Base-by-base conservation (phyloP, 371 early-diverging fungal genomes). In the Mucor sp. region DNA sequence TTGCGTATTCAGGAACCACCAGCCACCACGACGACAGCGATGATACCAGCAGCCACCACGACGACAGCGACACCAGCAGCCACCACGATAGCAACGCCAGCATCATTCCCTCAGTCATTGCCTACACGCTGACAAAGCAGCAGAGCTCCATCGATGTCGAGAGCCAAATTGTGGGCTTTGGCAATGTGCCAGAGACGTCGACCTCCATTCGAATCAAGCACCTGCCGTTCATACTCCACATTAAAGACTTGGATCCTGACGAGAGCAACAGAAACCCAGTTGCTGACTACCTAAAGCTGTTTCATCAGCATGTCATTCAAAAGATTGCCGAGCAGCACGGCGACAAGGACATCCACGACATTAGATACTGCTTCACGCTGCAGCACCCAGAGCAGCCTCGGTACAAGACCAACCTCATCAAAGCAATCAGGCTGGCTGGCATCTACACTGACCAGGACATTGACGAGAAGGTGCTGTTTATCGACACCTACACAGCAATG, bases 361-460 rank as follows among this genome's bases (percentile, higher is more conserved):
- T 50, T 17, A 33, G 67, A 44, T 67, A 67, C 27, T 67, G 67
- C 6, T 61, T 67, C 33, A 67, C 67, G 8, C 23, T 67, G 15
- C 67, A 67, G 15, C 56, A 67, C 32, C 53, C 25, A 15, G n/a
- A 17, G 4, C 25, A 61, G 15, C 33, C 62, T 1, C 23, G 33
- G 15, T 67, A 67, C n/a, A 28, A 62, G 32, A 9, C 21, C 3
- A 61, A 61, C 11, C 25, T 67, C 5, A 21, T 25, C 3, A 35
- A 25, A 9, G 61, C 67, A 8, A 33, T 67, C 28, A 19, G 21
- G 15, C 5, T 2, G n/a, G 39, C 62, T 3, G 57, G 62, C 2
- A 61, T 67, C 23, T 50, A 55, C 23, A 25, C n/a, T 17, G 67
- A 60, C 1, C 43, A 30, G 2, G 62, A 67, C 30, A 39, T 61